phyloP scores from a whole-genome alignment of 768 basidiomycete species.

The Crucibulum laeve region DNA sequence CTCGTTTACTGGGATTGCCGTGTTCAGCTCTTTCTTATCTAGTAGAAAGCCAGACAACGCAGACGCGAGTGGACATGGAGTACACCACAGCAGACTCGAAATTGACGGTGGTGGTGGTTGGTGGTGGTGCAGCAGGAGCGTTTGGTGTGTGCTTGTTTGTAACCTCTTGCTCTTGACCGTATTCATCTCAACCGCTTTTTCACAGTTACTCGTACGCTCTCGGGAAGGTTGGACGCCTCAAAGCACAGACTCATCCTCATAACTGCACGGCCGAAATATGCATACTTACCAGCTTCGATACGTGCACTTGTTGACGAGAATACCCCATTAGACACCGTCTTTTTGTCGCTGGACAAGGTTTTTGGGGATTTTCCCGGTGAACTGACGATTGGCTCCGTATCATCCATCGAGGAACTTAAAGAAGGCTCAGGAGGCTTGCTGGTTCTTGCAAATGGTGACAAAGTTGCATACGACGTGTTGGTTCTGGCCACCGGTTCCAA shows the following conservation, averaged over 20 bases:
- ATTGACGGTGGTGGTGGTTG: too few species aligned
- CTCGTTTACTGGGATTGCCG: too few species aligned
- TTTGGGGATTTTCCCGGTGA: constrained; percentile 23
- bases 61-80: too few species aligned
- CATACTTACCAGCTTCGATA: constrained; percentile 42
- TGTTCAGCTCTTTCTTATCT: too few species aligned
- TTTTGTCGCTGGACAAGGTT: constrained; percentile 16
- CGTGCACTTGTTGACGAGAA: constrained; percentile 43
- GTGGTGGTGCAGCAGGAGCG: too few species aligned
- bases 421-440: constrained; percentile 31
- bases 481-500: constrained; percentile 50
- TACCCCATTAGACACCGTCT: constrained; percentile 22
- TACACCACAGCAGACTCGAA: too few species aligned
- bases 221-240: too few species aligned
- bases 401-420: constrained; percentile 18
- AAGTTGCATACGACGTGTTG: constrained; percentile 44
- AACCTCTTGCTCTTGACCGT: too few species aligned
- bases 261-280: constrained; percentile 38
- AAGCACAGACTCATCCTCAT: constrained; percentile 49
- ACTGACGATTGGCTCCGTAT: constrained; percentile 30
- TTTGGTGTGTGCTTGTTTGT: too few species aligned
- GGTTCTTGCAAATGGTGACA: constrained; percentile 38
- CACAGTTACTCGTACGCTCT: too few species aligned
- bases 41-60: too few species aligned
- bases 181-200: too few species aligned